Base-by-base conservation (phyloP, 495 filamentous ascomycete species). In the Trypethelium eluteriae region DNA sequence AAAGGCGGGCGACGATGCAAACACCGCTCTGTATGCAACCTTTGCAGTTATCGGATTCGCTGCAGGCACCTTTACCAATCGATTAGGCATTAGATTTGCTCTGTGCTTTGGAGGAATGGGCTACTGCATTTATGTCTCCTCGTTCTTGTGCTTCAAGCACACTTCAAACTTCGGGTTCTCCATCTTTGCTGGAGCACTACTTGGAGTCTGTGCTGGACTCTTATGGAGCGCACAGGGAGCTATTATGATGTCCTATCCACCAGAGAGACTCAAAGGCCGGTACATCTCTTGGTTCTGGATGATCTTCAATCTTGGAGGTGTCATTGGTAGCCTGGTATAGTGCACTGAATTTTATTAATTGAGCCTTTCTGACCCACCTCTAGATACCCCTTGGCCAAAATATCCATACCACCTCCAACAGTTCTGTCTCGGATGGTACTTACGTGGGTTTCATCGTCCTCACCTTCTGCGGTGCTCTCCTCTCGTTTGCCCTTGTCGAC, bases 201-300 rank as follows among this genome's bases (percentile, higher is more conserved):
- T 88, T 36, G 85, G 85, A 79, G 77, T 90, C 61, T 96, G 91
- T 77, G 92, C 90, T 38, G 92, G 90, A 73, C 76, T 96, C 46
- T 81, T 96, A 39, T 97, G 92, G 93, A 90, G 87, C 66, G 93
- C 91, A 0, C 93, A 97, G 77, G 93, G 93, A 66, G 89, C 91
- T 34, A 89, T 97, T 73, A 96, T 97, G 93, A 93, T 96, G 88
- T 86, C 88, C 65, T 96, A 97, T 75, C 93, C 93, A 0, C 79
- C 82, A 53, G 93, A 96, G 73, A 77, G 83, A 18, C 80, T 85
- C 61, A 97, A 97, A 79, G 93, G 93, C 49, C 85, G 88, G 53
- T 97, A 89, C 73, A 96, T 96, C 73, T 88, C 89, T 49, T 84
- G 86, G 75, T 96, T 97, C 77, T 97, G 93, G 93, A 85, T 90